A percentile compares a stretch with the other conserved stretches of the same genome.
These are phyloP conservation scores for Solanum hybrid DNA, from an alignment of 305 asterid genomes.

Conservation along the genomic window DNA sequence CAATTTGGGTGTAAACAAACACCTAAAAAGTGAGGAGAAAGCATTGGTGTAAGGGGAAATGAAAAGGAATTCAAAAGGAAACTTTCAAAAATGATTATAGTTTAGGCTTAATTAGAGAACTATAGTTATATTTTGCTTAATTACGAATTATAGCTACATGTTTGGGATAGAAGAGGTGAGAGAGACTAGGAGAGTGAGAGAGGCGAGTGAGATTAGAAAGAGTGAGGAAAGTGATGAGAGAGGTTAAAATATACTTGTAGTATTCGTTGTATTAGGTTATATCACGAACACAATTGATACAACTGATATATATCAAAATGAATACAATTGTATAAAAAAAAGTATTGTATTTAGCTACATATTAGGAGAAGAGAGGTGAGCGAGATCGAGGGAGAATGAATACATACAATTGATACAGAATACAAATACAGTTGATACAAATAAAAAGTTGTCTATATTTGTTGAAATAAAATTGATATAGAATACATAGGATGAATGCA, in stretches of 20 bases:
- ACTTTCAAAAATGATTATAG: not conserved
- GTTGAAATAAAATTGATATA: not conserved
- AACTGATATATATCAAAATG: not conserved
- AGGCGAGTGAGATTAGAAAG: not conserved
- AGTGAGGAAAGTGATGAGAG: not conserved
- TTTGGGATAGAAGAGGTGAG: not conserved
- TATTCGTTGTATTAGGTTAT: not conserved
- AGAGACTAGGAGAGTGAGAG: not conserved
- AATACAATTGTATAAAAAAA: not conserved
- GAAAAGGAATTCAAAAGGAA: too few species aligned
- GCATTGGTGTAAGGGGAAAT: not conserved
- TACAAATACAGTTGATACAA: not conserved
- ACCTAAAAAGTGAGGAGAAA: not conserved
- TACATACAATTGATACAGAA: not conserved
- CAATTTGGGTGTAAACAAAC: not conserved
- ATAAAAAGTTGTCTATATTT: not conserved
- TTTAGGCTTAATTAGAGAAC: not conserved
- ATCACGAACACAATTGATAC: not conserved
- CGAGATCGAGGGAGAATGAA: not conserved
- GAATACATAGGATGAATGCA: not conserved
- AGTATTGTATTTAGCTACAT: too few species aligned
- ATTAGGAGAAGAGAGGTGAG: not conserved
- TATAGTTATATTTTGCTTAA: too few species aligned
- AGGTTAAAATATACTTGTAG: not conserved
- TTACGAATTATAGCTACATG: not conserved